Percentiles rank a stretch among this genome's conserved stretches.
Evolutionary conservation across 78 protist species (phyloP).

Genomic region (Acrasis kona): DNA sequence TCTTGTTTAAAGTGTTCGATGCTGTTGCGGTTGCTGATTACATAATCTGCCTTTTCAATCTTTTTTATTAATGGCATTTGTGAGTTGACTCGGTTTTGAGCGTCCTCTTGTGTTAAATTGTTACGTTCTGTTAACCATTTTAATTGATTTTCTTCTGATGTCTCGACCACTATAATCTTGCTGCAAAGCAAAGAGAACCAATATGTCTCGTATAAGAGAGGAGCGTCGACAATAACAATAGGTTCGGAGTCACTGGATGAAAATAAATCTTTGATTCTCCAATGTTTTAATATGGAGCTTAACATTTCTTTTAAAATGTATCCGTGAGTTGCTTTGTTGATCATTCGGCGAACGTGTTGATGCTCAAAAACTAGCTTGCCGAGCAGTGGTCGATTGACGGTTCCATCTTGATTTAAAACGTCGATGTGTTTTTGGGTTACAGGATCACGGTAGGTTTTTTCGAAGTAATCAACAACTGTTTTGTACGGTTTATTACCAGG

Average conservation of each 20-base stretch:
- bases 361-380: no score
- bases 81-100: not conserved
- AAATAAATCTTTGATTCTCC: not conserved
- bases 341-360: no score
- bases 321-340: no score
- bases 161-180: not conserved
- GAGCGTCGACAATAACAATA: conserved; percentile 24
- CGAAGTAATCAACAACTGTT: not conserved
- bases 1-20: not conserved
- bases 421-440: not conserved
- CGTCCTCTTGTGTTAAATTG: not conserved
- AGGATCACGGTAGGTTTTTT: not conserved
- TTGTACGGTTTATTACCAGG: not conserved
- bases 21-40: not conserved
- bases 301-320: not conserved
- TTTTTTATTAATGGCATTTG: conserved; percentile 1
- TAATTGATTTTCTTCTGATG: conserved; percentile 1
- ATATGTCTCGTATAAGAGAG: conserved; percentile 20
- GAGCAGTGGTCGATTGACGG: no score
- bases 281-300: not conserved
- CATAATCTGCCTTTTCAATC: not conserved
- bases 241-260: not conserved
- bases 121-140: not conserved
- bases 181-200: not conserved
- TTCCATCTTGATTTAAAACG: not conserved